Evolutionary conservation across 768 basidiomycete species (phyloP).

Genomic region (Termitomyces heimii): DNA sequence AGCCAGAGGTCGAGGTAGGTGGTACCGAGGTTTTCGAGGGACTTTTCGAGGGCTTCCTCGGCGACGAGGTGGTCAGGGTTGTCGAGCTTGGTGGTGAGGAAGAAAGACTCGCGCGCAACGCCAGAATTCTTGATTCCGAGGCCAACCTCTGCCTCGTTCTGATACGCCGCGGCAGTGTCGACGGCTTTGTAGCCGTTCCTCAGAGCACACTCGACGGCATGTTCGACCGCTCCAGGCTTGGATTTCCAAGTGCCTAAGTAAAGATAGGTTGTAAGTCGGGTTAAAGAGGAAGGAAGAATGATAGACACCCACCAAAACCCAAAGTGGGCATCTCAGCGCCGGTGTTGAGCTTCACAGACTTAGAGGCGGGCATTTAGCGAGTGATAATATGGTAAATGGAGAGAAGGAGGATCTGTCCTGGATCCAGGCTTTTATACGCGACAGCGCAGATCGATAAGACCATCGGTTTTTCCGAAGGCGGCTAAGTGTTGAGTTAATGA

Average conservation of each 20-base stretch:
- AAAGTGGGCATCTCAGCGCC: slow-evolving; percentile 73
- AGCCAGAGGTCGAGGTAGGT: slow-evolving; percentile 81
- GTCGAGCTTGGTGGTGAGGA: slow-evolving; percentile 74
- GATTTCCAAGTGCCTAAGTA: slow-evolving; percentile 76
- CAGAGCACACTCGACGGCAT: slow-evolving; percentile 72
- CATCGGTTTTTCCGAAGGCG: slow-evolving; percentile 14
- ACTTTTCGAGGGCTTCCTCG: slow-evolving; percentile 56
- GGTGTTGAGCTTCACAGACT: slow-evolving; percentile 61
- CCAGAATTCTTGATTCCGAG: slow-evolving; percentile 72
- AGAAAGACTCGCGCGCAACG: slow-evolving; percentile 65
- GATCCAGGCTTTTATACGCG: slow-evolving; percentile 2
- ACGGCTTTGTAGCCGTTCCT: slow-evolving; percentile 69
- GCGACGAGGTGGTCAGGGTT: slow-evolving; percentile 57
- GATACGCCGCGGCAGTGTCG: slow-evolving; percentile 65
- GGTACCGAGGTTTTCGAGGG: slow-evolving; percentile 64
- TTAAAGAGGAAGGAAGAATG: background rate
- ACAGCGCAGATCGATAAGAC: slow-evolving; percentile 11
- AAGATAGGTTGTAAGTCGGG: background rate
- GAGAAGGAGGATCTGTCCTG: background rate
- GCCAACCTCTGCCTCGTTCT: slow-evolving; percentile 80
- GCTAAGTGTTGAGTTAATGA: background rate
- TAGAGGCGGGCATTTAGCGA: slow-evolving; percentile 41
- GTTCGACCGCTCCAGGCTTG: slow-evolving; percentile 59
- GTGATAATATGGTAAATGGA: background rate
- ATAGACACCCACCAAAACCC: slow-evolving; percentile 45